Evolutionary conservation across 345 rosid genomes (phyloP), one percentile per base, ranked within the genome.

Genomic region (Hypericum perforatum): DNA sequence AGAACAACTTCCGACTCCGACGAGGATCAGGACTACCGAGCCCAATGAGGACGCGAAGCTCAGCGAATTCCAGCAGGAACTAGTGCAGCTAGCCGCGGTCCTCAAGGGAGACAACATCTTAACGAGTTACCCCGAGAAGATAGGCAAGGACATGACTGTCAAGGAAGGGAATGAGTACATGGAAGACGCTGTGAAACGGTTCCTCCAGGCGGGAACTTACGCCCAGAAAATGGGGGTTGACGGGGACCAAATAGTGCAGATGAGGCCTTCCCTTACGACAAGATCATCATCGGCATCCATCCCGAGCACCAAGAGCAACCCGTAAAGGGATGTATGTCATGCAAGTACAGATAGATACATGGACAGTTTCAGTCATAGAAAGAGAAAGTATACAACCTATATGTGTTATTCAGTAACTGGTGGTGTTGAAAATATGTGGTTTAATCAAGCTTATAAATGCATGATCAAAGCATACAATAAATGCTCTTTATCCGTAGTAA

Each of bases 241-340:
- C 63, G 69, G 63, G 10, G 84, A 91, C 41, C 86, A 85, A 46
- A 72, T 78, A 64, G 84, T 91, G 9, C 82, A 76, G 60, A 91
- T 91, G 96, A 91, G 60, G 63, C 80, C 94, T 43, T 84, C 95
- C 15, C 84, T 90, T 39, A 90, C 94, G 39, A 76, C 84, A 22
- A 77, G 88, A 46, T 9, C 16, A 75, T 57, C 77, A 41, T 54
- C 74, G 3, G 41, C n/a, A n/a, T 22, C 32, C 32, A 68, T 40
- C 56, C 78, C 53, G 46, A 60, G 11, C 44, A 49, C 37, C 40
- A 29, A 6, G 40, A 72, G 0, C 76, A 76, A n/a, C 59, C 41
- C 56, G 0, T 6, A 42, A 11, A 6, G 3, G 9, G 3, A 12
- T 12, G 7, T 37, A 37, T 16, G 3, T 22, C 32, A 22, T 59